These are phyloP conservation scores for Xerocomus spinulosus DNA, from an alignment of 768 basidiomycete species.

Conservation along the genomic window DNA sequence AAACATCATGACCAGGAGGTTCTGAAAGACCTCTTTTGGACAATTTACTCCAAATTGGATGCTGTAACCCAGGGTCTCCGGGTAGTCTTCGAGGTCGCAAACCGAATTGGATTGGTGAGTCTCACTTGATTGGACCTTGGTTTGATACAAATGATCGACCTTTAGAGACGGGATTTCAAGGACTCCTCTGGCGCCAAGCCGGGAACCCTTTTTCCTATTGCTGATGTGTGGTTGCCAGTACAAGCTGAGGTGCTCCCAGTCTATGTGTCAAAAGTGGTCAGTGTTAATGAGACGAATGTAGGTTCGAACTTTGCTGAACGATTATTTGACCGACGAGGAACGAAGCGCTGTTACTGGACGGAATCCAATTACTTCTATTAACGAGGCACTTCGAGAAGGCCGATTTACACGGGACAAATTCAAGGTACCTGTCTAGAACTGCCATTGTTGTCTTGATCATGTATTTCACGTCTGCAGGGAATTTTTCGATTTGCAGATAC, in stretches of 20 bases:
- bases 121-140: background rate
- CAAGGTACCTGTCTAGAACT: slow-evolving; percentile 49
- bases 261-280: background rate
- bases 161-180: slow-evolving; percentile 84
- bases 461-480: slow-evolving; percentile 43
- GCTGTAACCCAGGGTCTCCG: slow-evolving; percentile 90
- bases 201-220: slow-evolving; percentile 71
- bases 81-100: slow-evolving; percentile 85
- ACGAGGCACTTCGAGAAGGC: slow-evolving; percentile 86
- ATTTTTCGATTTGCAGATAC: slow-evolving; percentile 93
- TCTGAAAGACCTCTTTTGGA: slow-evolving; percentile 93
- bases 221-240: slow-evolving; percentile 84
- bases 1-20: slow-evolving; percentile 80
- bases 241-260: slow-evolving; percentile 68
- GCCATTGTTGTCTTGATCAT: background rate
- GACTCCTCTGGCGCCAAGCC: slow-evolving; percentile 78
- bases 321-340: slow-evolving; percentile 92
- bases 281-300: slow-evolving; percentile 29
- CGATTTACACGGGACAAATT: slow-evolving; percentile 71
- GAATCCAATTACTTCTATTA: slow-evolving; percentile 89
- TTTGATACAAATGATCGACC: background rate
- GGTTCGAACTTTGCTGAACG: slow-evolving; percentile 79
- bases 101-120: slow-evolving; percentile 86
- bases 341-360: slow-evolving; percentile 72
- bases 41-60: slow-evolving; percentile 90